Evolutionary conservation across 805 yeast genomes (phyloP).

Genomic region (Ogataea kodamae): DNA sequence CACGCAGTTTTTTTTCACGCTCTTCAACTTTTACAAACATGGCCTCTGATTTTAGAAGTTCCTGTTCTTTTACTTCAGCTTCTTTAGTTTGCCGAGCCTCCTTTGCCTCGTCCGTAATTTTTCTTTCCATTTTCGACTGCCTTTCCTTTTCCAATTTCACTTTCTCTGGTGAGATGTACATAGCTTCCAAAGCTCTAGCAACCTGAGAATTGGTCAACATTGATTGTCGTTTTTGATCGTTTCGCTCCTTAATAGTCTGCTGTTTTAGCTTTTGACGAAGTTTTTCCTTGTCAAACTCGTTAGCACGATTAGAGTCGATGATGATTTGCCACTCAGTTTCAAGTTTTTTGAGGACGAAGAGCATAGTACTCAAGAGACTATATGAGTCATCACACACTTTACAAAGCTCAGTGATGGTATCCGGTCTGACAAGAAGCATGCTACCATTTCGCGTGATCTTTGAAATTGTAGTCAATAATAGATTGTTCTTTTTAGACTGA

Average conservation of each 20-base stretch:
- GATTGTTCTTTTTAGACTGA: constrained; percentile 46
- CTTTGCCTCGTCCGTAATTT: constrained; percentile 24
- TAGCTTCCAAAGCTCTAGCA: constrained; percentile 21
- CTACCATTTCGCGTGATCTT: constrained; percentile 43
- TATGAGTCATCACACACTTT: constrained; percentile 42
- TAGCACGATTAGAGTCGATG: constrained; percentile 35
- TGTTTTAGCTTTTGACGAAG: constrained; percentile 25
- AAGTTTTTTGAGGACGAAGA: constrained; percentile 36
- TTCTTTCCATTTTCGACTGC: constrained; percentile 25
- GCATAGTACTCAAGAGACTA: constrained; percentile 29
- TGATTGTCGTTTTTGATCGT: constrained; percentile 14
- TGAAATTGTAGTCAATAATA: constrained; percentile 45
- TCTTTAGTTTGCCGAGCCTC: constrained; percentile 25
- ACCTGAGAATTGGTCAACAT: constrained; percentile 9
- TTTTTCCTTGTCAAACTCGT: constrained; percentile 37
- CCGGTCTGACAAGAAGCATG: constrained; percentile 33
- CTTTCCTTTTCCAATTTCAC: constrained; percentile 24
- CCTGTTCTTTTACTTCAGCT: constrained; percentile 19
- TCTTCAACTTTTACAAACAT: constrained; percentile 20
- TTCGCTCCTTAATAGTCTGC: constrained; percentile 22
- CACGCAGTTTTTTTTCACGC: constrained; percentile 22
- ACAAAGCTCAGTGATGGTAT: constrained; percentile 37
- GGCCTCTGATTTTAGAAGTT: constrained; percentile 13
- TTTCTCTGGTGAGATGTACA: constrained; percentile 26
- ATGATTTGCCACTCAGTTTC: constrained; percentile 37